Evolutionary conservation across 2,329 filamentous ascomycete genomes (phyloP).

Genomic region (Beauveria rudraprayagi): DNA sequence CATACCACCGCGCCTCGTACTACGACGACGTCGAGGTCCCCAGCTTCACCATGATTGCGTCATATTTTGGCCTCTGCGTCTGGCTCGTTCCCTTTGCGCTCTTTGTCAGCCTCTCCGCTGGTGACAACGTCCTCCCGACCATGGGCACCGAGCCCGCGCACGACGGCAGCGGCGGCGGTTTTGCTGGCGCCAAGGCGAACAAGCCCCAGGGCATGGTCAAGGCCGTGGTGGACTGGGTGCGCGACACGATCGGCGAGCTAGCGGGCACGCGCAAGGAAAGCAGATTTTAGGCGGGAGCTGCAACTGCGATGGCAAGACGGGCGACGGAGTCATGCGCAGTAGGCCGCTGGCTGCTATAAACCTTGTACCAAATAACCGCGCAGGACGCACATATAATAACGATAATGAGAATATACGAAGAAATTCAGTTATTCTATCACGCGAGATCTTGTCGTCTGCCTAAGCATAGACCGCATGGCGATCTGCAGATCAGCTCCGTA

Average conservation of each 20-base stretch:
- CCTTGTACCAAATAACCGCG: slow-evolving; percentile 4
- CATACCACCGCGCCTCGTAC: slow-evolving; percentile 51
- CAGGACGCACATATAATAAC: slow-evolving; percentile 9
- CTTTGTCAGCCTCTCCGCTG: slow-evolving; percentile 88
- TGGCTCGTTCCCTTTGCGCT: slow-evolving; percentile 95
- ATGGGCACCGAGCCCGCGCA: slow-evolving; percentile 62
- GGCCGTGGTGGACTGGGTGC: slow-evolving; percentile 51
- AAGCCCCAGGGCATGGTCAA: slow-evolving; percentile 59
- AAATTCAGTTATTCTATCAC: no score
- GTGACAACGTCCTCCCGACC: slow-evolving; percentile 88
- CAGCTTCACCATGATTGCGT: slow-evolving; percentile 87
- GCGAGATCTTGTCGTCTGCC: no score
- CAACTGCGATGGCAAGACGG: background rate
- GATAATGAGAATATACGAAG: slow-evolving; percentile 2
- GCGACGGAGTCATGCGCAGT: background rate
- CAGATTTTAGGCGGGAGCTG: slow-evolving; percentile 13
- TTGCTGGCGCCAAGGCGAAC: slow-evolving; percentile 9
- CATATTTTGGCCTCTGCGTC: slow-evolving; percentile 91
- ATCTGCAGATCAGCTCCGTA: no score
- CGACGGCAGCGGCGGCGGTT: slow-evolving; percentile 35
- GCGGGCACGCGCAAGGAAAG: slow-evolving; percentile 22
- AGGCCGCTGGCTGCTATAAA: background rate
- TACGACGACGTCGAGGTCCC: slow-evolving; percentile 61
- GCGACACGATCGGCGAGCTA: slow-evolving; percentile 43
- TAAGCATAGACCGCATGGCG: no score